Conservation (phyloP, 441 rosid species). For the California macrophylla region DNA sequence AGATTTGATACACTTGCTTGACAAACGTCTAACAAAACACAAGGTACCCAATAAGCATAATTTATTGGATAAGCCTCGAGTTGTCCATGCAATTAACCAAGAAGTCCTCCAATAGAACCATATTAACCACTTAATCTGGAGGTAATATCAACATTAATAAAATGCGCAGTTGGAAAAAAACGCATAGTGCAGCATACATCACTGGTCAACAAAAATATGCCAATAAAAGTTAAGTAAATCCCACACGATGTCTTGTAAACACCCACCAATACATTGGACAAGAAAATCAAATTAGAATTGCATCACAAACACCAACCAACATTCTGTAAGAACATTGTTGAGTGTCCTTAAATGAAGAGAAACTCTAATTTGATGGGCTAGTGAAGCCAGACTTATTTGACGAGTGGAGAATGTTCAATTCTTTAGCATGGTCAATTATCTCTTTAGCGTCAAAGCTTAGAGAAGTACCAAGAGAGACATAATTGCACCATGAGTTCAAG, state of each 20-base stretch:
- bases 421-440: neutral
- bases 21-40: neutral
- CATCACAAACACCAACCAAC: neutral
- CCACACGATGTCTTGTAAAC: neutral
- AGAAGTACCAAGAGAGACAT: neutral
- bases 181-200: neutral
- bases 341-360: neutral
- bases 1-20: neutral
- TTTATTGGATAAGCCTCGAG: neutral
- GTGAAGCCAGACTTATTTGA: neutral
- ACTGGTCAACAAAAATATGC: neutral
- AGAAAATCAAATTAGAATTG: neutral
- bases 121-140: neutral
- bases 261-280: neutral
- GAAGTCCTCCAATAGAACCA: conserved; percentile 3
- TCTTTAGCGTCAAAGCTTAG: no score
- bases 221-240: neutral
- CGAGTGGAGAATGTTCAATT: neutral
- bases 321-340: neutral
- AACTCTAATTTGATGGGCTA: neutral
- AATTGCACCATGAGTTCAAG: neutral
- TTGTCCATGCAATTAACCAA: conserved; percentile 5
- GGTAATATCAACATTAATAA: neutral
- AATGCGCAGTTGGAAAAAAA: neutral
- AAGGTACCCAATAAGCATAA: conserved; percentile 1